Evolutionary conservation across 148 eudicot species (phyloP).

Genomic region (Vaccinium myrtillus): DNA sequence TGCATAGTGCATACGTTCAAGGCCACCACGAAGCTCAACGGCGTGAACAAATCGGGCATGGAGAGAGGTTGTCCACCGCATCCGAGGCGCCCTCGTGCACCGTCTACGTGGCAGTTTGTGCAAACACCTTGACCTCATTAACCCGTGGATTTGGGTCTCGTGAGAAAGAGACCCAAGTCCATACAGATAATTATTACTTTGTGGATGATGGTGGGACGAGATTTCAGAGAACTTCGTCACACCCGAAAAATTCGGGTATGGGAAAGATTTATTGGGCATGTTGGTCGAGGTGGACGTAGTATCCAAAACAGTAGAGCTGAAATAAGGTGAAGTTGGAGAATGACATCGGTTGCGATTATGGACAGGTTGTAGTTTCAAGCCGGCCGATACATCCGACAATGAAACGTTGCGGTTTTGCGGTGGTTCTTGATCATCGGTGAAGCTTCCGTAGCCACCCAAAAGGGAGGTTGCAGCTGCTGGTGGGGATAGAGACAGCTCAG

Average conservation of each 20-base stretch:
- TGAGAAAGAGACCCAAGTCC: conserved; percentile 21
- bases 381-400: conserved; percentile 22
- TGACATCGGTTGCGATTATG: neutral
- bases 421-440: neutral
- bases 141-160: conserved; percentile 15
- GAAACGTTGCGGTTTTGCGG: conserved; percentile 34
- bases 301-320: too few species aligned
- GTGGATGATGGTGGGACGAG: conserved; percentile 10
- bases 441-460: neutral
- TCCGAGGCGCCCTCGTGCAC: conserved; percentile 62
- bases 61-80: conserved; percentile 70
- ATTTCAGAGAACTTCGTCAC: conserved; percentile 18
- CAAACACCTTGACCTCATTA: conserved; percentile 47
- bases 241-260: conserved; percentile 17
- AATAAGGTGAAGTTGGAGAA: too few species aligned
- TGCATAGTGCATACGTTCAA: conserved; percentile 67
- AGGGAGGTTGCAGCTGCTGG: conserved; percentile 17
- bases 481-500: conserved; percentile 36
- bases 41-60: conserved; percentile 74
- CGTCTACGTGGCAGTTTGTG: conserved; percentile 67
- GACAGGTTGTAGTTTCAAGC: conserved; percentile 27
- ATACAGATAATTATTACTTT: conserved; percentile 5
- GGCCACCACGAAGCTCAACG: conserved; percentile 71
- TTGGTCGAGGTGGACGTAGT: conserved; percentile 28
- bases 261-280: conserved; percentile 18